Percentiles rank a stretch among this genome's conserved stretches.
These are phyloP conservation scores for Thalassiosira mediterranea DNA, from an alignment of 352 stramenopile genomes.

Conservation along the genomic window DNA sequence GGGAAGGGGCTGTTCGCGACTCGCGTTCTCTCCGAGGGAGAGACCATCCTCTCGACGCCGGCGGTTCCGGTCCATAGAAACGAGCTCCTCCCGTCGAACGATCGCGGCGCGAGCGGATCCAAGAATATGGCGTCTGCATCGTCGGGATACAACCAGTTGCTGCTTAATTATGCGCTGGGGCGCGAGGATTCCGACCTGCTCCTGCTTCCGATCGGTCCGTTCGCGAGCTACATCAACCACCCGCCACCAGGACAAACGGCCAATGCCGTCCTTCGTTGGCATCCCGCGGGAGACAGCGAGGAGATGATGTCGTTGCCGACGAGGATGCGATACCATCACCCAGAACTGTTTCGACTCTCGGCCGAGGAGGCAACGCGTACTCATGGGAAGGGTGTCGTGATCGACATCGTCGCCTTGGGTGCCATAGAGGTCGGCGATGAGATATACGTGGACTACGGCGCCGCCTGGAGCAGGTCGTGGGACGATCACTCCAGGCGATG, in stretches of 20 bases:
- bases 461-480: conserved; percentile 38
- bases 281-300: conserved; percentile 19
- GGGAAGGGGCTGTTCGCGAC: conserved; percentile 55
- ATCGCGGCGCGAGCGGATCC: conserved; percentile 23
- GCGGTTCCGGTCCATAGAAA: conserved; percentile 48
- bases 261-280: conserved; percentile 67
- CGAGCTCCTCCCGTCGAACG: conserved; percentile 44
- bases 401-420: conserved; percentile 45
- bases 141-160: conserved; percentile 33
- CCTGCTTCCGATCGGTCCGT: conserved; percentile 52
- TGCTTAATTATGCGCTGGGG: conserved; percentile 72
- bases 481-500: conserved; percentile 40
- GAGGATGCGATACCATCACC: conserved; percentile 53
- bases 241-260: conserved; percentile 10
- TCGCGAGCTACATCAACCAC: conserved; percentile 66
- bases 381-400: conserved; percentile 56
- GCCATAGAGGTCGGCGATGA: conserved; percentile 32
- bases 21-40: conserved; percentile 20
- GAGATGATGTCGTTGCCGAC: conserved; percentile 11
- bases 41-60: conserved; percentile 49
- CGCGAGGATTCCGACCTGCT: conserved; percentile 64
- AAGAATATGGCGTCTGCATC: neutral
- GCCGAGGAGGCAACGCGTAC: conserved; percentile 31
- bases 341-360: conserved; percentile 54
- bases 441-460: conserved; percentile 53